Base-by-base conservation (phyloP, 2,329 filamentous ascomycete species). In the Sphaceloma murrayae region DNA sequence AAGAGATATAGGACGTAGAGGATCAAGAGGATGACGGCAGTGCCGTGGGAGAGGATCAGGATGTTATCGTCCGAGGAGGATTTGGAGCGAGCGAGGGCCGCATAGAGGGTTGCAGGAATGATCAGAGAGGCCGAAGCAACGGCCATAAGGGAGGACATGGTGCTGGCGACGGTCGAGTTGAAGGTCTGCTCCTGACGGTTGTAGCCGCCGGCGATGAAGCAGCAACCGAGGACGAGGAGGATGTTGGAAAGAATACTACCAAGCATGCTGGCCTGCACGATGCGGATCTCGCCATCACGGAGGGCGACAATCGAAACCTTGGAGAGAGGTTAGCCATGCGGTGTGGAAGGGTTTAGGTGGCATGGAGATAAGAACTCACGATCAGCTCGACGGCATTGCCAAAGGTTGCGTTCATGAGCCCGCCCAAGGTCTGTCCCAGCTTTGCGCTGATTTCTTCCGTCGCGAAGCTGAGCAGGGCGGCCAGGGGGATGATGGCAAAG, bases 181-280 rank as follows among this genome's bases (percentile, higher is more conserved):
- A 89, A 91, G 24, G 44, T 55, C 55, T 64, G 62, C 56, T 71
- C 64, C 34, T 57, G 53, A 45, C 65, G 62, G 43, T 59, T 58
- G 36, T 69, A 58, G 19, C 69, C 69, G 26, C 67, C 69, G 18
- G 67, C 62, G 45, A 72, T 62, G 63, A 73, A 73, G 56, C 69
- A 73, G 62, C 68, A 72, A 27, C 69, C 69, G 14, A 73, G 64
- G 27, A 73, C 89, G 16, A 96, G 77, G 5, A 96, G 74, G 52
- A 95, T 80, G 64, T 96, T 96, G 52, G 89, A 95, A 29, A 96
- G 72, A 54, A 96, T 94, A 57, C 85, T 93, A 36, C 91, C 89
- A 24, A 96, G 78, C 88, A 96, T 96, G 51, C 86, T 94, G 14
- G 89, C 83, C 67, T 96, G 91, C n/a, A 96, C 89, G 52, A 96